Evolutionary conservation across 768 basidiomycete genomes (phyloP).

Genomic region (Asterophora parasitica): DNA sequence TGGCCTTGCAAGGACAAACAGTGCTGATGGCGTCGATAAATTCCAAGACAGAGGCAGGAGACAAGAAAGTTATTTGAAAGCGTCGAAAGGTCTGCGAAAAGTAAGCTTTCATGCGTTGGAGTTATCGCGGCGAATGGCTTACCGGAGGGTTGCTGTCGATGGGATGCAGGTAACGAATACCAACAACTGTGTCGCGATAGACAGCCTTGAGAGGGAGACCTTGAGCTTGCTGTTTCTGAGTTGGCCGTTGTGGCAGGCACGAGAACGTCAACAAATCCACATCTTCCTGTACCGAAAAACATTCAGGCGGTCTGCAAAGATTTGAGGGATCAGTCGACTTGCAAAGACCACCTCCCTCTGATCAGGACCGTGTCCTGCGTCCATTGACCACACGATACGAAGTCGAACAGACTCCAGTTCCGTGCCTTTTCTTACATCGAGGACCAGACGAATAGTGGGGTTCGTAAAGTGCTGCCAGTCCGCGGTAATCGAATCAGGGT

Average conservation of each 20-base stretch:
- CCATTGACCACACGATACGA: constrained; percentile 60
- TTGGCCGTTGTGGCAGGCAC: constrained; percentile 28
- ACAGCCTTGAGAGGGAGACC: constrained; percentile 77
- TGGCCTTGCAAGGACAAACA: constrained; percentile 74
- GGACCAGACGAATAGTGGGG: constrained; percentile 54
- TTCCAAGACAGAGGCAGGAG: constrained; percentile 41
- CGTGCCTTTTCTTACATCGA: constrained; percentile 54
- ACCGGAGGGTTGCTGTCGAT: constrained; percentile 23
- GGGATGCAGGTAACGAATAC: constrained; percentile 67
- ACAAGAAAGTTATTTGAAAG: constrained; percentile 69
- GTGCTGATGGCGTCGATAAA: constrained; percentile 60
- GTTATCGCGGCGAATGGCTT: neutral
- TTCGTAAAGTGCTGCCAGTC: constrained; percentile 83
- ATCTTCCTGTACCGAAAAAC: constrained; percentile 53
- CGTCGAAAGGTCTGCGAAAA: constrained; percentile 59
- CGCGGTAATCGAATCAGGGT: constrained; percentile 23
- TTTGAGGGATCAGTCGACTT: constrained; percentile 26
- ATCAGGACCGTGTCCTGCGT: constrained; percentile 29
- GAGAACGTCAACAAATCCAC: constrained; percentile 71
- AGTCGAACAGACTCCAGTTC: constrained; percentile 61
- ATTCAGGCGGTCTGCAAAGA: constrained; percentile 5
- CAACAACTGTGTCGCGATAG: constrained; percentile 67
- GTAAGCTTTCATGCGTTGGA: constrained; percentile 11
- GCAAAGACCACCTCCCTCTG: constrained; percentile 65
- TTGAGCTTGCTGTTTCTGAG: constrained; percentile 35